Evolutionary conservation across 2,329 filamentous ascomycete genomes (phyloP).

Genomic region (Didymella arachidicola): DNA sequence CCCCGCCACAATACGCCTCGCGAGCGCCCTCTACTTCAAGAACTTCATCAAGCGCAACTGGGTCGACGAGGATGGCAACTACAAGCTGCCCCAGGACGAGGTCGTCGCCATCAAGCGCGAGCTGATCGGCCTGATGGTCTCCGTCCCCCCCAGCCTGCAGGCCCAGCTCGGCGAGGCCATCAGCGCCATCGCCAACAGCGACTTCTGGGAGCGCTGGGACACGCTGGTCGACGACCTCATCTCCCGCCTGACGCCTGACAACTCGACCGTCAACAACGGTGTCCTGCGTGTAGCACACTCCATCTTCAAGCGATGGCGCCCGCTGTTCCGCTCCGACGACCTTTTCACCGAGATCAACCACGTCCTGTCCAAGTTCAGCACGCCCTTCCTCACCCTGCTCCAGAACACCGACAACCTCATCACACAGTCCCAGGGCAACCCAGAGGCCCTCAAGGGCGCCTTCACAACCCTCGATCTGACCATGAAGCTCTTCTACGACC

Average conservation of each 20-base stretch:
- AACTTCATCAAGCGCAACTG: conserved; percentile 97
- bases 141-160: conserved; percentile 85
- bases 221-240: conserved; percentile 95
- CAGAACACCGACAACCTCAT: conserved; percentile 75
- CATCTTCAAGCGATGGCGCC: conserved; percentile 95
- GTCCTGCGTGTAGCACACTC: conserved; percentile 97
- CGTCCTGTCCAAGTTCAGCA: conserved; percentile 84
- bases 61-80: conserved; percentile 92
- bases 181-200: conserved; percentile 95
- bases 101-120: conserved; percentile 92
- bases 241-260: conserved; percentile 80
- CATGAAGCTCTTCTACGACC: conserved; percentile 91
- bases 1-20: conserved; percentile 80
- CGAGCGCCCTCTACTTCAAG: conserved; percentile 94
- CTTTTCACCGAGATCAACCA: conserved; percentile 97
- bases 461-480: conserved; percentile 88
- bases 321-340: conserved; percentile 89
- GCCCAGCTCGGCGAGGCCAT: conserved; percentile 95
- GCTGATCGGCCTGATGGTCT: conserved; percentile 96
- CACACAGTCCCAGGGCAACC: conserved; percentile 77
- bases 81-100: conserved; percentile 84
- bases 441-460: conserved; percentile 75
- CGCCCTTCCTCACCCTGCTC: conserved; percentile 82
- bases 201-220: conserved; percentile 96
- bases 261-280: conserved; percentile 87